Base-by-base conservation (phyloP, 805 yeast genomes). In the Hanseniaspora nectarophila region DNA sequence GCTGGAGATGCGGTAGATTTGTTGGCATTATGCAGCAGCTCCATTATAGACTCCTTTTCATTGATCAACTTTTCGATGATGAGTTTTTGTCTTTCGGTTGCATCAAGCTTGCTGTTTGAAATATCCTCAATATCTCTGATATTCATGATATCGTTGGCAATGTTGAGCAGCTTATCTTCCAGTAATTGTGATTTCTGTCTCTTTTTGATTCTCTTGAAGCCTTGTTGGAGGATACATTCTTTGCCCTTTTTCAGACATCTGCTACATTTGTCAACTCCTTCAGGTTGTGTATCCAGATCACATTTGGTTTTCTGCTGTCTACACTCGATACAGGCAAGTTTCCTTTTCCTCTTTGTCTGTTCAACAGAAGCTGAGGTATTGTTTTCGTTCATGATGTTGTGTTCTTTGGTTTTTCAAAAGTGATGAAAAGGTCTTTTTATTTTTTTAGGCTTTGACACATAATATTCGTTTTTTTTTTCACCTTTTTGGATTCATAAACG, bases 271-370 rank as follows among this genome's bases (percentile, higher is more conserved):
- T 47, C 40, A 1, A 95, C 85, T 8, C 71, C 71, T 0, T 95
- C 95, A 31, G 80, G 76, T 47, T 71, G 73, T 54, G 78, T 88
- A 57, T 73, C 77, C 12, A 95, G 94, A 67, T 89, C 95, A 68
- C 97, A 89, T 60, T 80, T 78, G 33, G 88, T 82, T 67, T 92
- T 92, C 64, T 90, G 98, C 66, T 92, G 97, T 13, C 97, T 77
- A 63, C 98, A 92, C 61, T 90, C 95, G 1, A 86, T 87, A 70
- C 98, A 92, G 0, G 97, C 97, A 63, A 88, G 78, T 53, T 79
- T 73, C 63, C 80, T 82, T 12, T 64, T 58, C 45, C 58, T 62
- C 32, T 49, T 49, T 5, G 16, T 29, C 13, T 29, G 21, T 7
- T 37, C 35, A 20, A 15, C 32, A 7, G 42, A 9, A 13, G 32